These are phyloP conservation scores for Erodium texanum DNA, from an alignment of 441 rosid species.

Conservation along the genomic window DNA sequence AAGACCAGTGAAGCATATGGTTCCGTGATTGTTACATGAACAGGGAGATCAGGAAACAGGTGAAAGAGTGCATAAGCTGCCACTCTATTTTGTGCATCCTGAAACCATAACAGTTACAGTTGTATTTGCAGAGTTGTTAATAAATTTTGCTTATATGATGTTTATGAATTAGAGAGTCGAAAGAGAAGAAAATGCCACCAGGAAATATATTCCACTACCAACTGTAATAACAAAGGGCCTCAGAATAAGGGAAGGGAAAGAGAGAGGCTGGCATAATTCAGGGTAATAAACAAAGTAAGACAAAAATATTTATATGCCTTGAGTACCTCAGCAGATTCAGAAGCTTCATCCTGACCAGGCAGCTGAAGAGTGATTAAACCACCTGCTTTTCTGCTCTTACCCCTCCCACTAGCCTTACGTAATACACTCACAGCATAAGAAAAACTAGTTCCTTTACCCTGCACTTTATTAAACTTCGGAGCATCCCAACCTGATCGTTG, in stretches of 20 bases:
- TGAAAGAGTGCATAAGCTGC: conserved; percentile 78
- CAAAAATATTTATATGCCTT: too few species aligned
- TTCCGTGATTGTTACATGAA: conserved; percentile 57
- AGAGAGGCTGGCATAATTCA: background rate
- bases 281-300: background rate
- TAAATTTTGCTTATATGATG: background rate
- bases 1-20: conserved; percentile 69
- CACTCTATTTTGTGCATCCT: conserved; percentile 89
- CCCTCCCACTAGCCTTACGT: conserved; percentile 86
- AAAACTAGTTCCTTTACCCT: conserved; percentile 36
- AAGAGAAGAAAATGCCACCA: background rate
- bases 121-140: background rate
- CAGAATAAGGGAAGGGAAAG: background rate
- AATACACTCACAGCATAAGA: conserved; percentile 65
- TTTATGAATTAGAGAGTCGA: background rate
- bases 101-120: conserved; percentile 18
- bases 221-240: background rate
- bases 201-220: background rate
- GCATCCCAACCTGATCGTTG: conserved; percentile 93
- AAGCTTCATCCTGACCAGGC: conserved; percentile 46
- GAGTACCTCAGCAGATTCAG: conserved; percentile 67
- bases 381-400: conserved; percentile 86
- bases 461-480: conserved; percentile 70
- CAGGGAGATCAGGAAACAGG: conserved; percentile 67
- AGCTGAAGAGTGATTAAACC: conserved; percentile 73